Base-by-base conservation (phyloP, 306 rosid species). In the Quercus mongolica region DNA sequence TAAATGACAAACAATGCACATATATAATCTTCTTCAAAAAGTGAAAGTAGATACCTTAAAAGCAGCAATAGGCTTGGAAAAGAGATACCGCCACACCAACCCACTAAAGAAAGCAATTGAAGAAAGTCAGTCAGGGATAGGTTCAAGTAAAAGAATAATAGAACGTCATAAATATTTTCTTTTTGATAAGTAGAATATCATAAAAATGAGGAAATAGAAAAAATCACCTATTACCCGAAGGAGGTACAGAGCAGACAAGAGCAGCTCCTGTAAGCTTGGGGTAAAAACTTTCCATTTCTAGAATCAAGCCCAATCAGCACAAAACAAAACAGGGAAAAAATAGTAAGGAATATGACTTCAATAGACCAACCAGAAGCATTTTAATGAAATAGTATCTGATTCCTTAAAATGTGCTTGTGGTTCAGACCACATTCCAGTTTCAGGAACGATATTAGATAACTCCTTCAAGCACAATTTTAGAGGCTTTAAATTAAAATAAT, bases 221-320 rank as follows among this genome's bases (percentile, higher is more conserved):
- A 73, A 73, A 35, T 83, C 87, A 94, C 98, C 98, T 83, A 80
- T 94, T 94, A 71, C 98, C 98, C 61, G 98, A 87, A 76, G 98
- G 98, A 81, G 98, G 98, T 17, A 94, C 98, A 41, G 98, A 94
- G 84, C 96, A 94, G 58, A 90, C 88, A 73, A 94, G 92, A 67
- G 61, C 90, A 76, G 98, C 94, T 78, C 91, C 98, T 17, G 67
- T 65, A 65, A 94, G 90, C 83, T 74, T 77, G 9, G 91, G 96
- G 82, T 73, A 94, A 49, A 78, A 65, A 56, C 55, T 81, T 35
- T 76, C 89, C 71, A 75, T 67, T 63, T 75, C 85, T 73, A 85
- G 41, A 69, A 83, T 79, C 31, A 76, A 83, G 46, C 62, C 74
- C 76, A 76, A 77, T 77, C 13, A 78, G 63, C 78, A 59, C 19